Evolutionary conservation across 2,329 filamentous ascomycete genomes (phyloP).

Genomic region (Diaporthe ilicicola): DNA sequence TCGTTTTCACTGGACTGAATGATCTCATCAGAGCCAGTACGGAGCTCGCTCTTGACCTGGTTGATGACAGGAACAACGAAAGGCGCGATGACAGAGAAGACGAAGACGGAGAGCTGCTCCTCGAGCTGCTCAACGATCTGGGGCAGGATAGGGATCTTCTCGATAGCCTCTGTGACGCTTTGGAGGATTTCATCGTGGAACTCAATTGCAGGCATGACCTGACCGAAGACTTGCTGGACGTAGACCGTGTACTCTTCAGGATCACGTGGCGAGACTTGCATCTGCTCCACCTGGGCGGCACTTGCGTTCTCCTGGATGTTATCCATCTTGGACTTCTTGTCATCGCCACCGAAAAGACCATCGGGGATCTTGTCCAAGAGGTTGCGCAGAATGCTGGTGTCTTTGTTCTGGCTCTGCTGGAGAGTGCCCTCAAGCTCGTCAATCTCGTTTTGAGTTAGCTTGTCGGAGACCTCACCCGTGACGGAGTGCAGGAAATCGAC

Average conservation of each 20-base stretch:
- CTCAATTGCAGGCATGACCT: conserved; percentile 89
- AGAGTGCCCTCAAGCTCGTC: conserved; percentile 88
- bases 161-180: conserved; percentile 77
- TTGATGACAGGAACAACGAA: conserved; percentile 86
- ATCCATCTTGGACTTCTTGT: conserved; percentile 79
- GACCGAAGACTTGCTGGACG: conserved; percentile 74
- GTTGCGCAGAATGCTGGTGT: conserved; percentile 79
- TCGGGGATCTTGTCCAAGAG: conserved; percentile 84
- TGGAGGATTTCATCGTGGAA: conserved; percentile 92
- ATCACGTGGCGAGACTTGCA: conserved; percentile 77
- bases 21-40: conserved; percentile 85
- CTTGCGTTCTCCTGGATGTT: conserved; percentile 81
- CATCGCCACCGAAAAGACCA: conserved; percentile 78
- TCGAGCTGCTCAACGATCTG: conserved; percentile 87
- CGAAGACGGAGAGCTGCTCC: conserved; percentile 87
- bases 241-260: conserved; percentile 87
- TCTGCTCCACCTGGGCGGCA: conserved; percentile 77
- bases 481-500: conserved; percentile 95
- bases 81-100: conserved; percentile 90
- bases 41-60: conserved; percentile 87
- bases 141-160: conserved; percentile 85
- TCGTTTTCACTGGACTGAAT: conserved; percentile 85
- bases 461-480: conserved; percentile 82
- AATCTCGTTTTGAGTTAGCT: conserved; percentile 89
- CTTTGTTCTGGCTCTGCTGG: conserved; percentile 66